Evolutionary conservation across 2,329 filamentous ascomycete genomes (phyloP).

Genomic region (Ophiostoma piceae): DNA sequence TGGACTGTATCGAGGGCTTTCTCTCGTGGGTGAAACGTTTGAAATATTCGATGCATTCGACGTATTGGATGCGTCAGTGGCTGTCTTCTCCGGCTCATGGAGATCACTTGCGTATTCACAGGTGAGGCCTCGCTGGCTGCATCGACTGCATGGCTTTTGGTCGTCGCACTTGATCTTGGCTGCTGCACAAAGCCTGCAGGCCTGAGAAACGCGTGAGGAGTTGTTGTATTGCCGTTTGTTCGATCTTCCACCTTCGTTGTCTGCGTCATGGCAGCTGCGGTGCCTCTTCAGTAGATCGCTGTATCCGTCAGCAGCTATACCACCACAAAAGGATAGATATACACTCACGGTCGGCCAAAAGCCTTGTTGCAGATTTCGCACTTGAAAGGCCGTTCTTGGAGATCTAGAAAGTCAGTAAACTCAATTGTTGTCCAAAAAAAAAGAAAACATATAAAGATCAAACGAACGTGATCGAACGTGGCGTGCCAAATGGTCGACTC

Average conservation of each 20-base stretch:
- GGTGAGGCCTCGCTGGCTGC: conserved; percentile 42
- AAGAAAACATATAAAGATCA: too few species aligned
- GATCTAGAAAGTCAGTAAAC: conserved; percentile 14
- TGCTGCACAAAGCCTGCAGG: conserved; percentile 47
- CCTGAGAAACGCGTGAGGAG: conserved; percentile 48
- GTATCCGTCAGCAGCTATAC: neutral
- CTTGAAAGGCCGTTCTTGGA: conserved; percentile 25
- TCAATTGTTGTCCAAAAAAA: neutral
- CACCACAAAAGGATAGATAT: neutral
- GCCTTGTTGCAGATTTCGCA: conserved; percentile 24
- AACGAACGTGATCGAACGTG: conserved; percentile 26
- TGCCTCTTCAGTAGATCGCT: conserved; percentile 26
- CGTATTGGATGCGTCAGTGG: neutral
- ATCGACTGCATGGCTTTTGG: conserved; percentile 49
- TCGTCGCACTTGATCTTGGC: conserved; percentile 54
- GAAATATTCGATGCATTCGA: neutral
- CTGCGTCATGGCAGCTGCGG: conserved; percentile 18
- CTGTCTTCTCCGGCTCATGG: neutral
- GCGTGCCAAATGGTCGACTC: conserved; percentile 24
- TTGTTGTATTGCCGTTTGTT: conserved; percentile 22
- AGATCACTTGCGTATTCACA: conserved; percentile 37
- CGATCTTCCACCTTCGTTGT: neutral
- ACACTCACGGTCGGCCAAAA: conserved; percentile 22
- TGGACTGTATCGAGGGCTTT: neutral
- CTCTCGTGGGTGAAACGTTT: neutral